These are phyloP conservation scores for Bipolaris cookei DNA, from an alignment of 2,329 filamentous ascomycete genomes.

Conservation along the genomic window DNA sequence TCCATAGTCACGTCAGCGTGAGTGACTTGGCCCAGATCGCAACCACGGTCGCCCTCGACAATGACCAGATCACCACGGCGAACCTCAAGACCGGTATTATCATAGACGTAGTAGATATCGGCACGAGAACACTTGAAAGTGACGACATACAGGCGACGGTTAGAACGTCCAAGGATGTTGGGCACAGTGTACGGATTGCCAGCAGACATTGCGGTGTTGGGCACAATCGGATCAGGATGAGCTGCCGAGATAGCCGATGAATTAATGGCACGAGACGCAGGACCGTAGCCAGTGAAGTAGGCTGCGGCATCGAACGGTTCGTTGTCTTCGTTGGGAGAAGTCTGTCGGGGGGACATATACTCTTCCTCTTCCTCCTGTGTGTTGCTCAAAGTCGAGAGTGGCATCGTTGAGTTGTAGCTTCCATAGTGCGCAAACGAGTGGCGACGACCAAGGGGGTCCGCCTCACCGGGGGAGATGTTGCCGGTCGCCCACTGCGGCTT, in stretches of 20 bases:
- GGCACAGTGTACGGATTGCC: slow-evolving; percentile 47
- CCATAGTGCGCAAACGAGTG: slow-evolving; percentile 71
- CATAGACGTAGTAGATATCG: slow-evolving; percentile 96
- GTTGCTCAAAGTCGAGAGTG: slow-evolving; percentile 35
- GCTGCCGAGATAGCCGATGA: slow-evolving; percentile 46
- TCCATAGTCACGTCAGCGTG: slow-evolving; percentile 87
- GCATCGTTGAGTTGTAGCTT: slow-evolving; percentile 35
- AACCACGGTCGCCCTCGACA: slow-evolving; percentile 94
- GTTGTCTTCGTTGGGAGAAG: slow-evolving; percentile 61
- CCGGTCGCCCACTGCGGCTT: slow-evolving; percentile 40
- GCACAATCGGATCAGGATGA: slow-evolving; percentile 42
- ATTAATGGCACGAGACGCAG: slow-evolving; percentile 45
- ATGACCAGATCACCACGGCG: slow-evolving; percentile 94
- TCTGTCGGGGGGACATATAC: slow-evolving; percentile 32
- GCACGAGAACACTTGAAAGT: slow-evolving; percentile 95
- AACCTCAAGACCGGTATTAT: slow-evolving; percentile 89
- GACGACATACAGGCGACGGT: slow-evolving; percentile 74
- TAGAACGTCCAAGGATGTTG: slow-evolving; percentile 36
- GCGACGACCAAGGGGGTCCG: slow-evolving; percentile 68
- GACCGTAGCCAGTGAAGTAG: slow-evolving; percentile 49
- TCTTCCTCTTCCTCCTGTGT: slow-evolving; percentile 44
- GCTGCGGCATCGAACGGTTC: slow-evolving; percentile 56
- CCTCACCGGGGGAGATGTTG: slow-evolving; percentile 31
- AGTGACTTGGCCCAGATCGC: slow-evolving; percentile 91
- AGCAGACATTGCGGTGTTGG: slow-evolving; percentile 29